A percentile compares a stretch with the other conserved stretches of the same genome.
phyloP scores from a whole-genome alignment of 805 yeast genomes.

The Nakazawaea holstii region DNA sequence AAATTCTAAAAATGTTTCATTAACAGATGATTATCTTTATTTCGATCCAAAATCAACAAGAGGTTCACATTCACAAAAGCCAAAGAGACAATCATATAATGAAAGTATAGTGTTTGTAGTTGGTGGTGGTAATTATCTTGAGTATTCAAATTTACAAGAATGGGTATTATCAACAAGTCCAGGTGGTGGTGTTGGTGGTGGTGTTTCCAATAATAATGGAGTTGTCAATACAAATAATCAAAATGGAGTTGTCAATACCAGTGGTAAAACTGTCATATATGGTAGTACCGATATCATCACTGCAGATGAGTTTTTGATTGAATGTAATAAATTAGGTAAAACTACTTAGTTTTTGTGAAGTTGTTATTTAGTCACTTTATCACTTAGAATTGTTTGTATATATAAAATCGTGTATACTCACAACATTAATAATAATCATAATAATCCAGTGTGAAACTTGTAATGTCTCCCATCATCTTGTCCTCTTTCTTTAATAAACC shows the following conservation, averaged over 20 bases:
- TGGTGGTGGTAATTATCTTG: constrained; percentile 95
- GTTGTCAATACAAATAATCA: constrained; percentile 2
- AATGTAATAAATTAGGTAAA: constrained; percentile 50
- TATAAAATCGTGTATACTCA: no score
- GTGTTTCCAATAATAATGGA: constrained; percentile 11
- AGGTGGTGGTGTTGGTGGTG: constrained; percentile 21
- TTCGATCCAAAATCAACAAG: constrained; percentile 84
- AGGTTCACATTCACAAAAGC: constrained; percentile 87
- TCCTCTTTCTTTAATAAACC: no score
- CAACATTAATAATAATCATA: no score
- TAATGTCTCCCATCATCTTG: no score
- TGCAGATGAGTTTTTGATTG: constrained; percentile 64
- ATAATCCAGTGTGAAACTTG: no score
- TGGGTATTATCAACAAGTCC: constrained; percentile 49
- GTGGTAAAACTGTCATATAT: constrained; percentile 58
- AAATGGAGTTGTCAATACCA: not conserved
- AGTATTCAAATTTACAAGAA: constrained; percentile 90
- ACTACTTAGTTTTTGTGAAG: no score
- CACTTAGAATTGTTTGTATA: no score
- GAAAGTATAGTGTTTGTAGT: constrained; percentile 87
- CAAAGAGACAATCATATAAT: constrained; percentile 73
- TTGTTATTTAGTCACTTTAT: no score
- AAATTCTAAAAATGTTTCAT: constrained; percentile 52
- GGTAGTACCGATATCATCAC: constrained; percentile 80
- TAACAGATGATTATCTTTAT: constrained; percentile 86